Evolutionary conservation across 2,329 filamentous ascomycete genomes (phyloP).

Genomic region (Fusarium sp.): DNA sequence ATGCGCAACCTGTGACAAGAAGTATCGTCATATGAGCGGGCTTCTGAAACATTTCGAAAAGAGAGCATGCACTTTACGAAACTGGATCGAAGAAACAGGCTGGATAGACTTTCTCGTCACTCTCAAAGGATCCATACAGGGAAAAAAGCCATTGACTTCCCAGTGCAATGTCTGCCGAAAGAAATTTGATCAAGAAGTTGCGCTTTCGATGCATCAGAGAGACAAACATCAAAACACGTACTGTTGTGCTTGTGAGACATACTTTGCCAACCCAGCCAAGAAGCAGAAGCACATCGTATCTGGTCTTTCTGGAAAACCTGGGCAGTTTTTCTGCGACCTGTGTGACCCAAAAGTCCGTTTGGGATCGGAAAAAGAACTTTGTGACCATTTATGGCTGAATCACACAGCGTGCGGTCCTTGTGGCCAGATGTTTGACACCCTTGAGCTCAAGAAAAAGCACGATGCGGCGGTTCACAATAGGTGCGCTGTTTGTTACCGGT

Average conservation of each 20-base stretch:
- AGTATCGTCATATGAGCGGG: fast-evolving
- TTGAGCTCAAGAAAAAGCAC: not conserved
- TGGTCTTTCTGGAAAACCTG: not conserved
- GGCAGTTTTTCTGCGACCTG: not conserved
- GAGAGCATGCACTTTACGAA: not conserved
- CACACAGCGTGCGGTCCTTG: not conserved
- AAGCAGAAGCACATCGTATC: not conserved
- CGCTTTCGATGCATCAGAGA: not conserved
- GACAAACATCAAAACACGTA: fast-evolving
- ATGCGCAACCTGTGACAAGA: not conserved
- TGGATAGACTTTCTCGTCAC: not conserved
- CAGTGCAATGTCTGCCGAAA: not conserved
- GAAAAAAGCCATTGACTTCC: not conserved
- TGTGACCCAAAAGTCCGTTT: not conserved
- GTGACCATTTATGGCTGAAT: fast-evolving
- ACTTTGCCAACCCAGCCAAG: not conserved
- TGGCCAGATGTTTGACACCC: not conserved
- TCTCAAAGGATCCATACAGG: not conserved
- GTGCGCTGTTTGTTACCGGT: not conserved
- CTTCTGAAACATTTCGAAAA: not conserved
- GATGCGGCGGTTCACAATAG: not conserved
- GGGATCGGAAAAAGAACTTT: not conserved
- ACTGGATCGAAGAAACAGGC: not conserved
- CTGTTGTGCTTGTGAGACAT: not conserved
- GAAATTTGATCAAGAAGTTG: fast-evolving